These are phyloP conservation scores for Aspergillus ochraceus DNA, from an alignment of 2,329 filamentous ascomycete species.

Conservation along the genomic window DNA sequence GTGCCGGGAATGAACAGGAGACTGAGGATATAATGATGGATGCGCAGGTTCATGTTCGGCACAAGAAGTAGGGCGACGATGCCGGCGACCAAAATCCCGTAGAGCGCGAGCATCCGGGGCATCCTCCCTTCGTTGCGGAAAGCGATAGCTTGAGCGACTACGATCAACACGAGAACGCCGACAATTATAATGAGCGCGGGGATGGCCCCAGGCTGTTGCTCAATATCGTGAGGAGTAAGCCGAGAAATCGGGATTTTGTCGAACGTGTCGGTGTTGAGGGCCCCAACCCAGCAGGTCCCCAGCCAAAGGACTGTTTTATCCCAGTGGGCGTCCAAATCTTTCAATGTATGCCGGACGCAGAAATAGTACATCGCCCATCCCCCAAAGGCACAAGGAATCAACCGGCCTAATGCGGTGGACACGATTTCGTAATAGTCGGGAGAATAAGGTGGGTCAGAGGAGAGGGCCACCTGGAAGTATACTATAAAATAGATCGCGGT, in stretches of 20 bases:
- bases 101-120: constrained; percentile 46
- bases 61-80: constrained; percentile 54
- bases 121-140: constrained; percentile 61
- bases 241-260: constrained; percentile 63
- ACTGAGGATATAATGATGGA: constrained; percentile 64
- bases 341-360: constrained; percentile 51
- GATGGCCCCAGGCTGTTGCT: constrained; percentile 61
- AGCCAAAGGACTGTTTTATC: constrained; percentile 64
- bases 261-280: constrained; percentile 64
- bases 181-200: constrained; percentile 57
- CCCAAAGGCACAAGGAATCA: constrained; percentile 60
- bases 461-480: constrained; percentile 62
- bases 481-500: constrained; percentile 54
- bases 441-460: constrained; percentile 58
- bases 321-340: constrained; percentile 54
- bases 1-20: constrained; percentile 61
- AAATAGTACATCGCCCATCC: constrained; percentile 58
- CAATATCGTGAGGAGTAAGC: constrained; percentile 61
- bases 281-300: constrained; percentile 60
- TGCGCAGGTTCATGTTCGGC: constrained; percentile 60
- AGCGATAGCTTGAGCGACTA: constrained; percentile 56
- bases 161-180: constrained; percentile 51
- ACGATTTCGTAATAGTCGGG: constrained; percentile 57
- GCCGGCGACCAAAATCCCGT: constrained; percentile 41
- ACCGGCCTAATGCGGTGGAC: constrained; percentile 56